A percentile compares a stretch with the other conserved stretches of the same genome.
Conservation (phyloP, 169 alveolate genomes). For the Hepatocystis sp. region DNA sequence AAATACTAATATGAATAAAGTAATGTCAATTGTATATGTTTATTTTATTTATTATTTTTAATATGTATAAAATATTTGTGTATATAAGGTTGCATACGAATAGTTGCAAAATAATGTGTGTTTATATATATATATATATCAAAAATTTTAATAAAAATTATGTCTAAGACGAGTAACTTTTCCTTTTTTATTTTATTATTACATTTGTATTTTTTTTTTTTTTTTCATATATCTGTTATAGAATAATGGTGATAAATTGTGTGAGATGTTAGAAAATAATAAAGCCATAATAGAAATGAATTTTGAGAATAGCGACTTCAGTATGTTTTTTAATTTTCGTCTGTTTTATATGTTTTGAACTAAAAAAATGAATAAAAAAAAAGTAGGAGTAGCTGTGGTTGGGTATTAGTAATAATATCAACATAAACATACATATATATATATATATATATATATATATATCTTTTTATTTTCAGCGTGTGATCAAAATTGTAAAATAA, state of each 20-base stretch:
- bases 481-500: slow-evolving; percentile 55
- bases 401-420: too few species aligned
- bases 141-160: too few species aligned
- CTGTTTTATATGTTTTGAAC: not conserved
- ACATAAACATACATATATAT: too few species aligned
- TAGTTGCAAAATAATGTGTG: not conserved
- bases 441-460: too few species aligned
- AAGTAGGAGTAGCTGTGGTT: too few species aligned
- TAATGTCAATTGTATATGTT: not conserved
- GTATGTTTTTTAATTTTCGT: slow-evolving; percentile 18
- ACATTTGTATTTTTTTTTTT: not conserved
- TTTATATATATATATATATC: too few species aligned
- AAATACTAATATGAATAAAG: slow-evolving; percentile 65
- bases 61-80: not conserved
- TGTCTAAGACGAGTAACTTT: not conserved
- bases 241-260: slow-evolving; percentile 56
- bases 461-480: slow-evolving; percentile 8
- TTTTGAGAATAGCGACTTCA: slow-evolving; percentile 57
- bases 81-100: not conserved
- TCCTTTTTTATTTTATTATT: not conserved
- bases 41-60: not conserved
- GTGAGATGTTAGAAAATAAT: slow-evolving; percentile 26
- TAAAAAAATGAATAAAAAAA: not conserved
- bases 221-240: not conserved
- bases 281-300: slow-evolving; percentile 50